Evolutionary conservation across 2,329 filamentous ascomycete species (phyloP).

Genomic region (Xylaria multiplex): DNA sequence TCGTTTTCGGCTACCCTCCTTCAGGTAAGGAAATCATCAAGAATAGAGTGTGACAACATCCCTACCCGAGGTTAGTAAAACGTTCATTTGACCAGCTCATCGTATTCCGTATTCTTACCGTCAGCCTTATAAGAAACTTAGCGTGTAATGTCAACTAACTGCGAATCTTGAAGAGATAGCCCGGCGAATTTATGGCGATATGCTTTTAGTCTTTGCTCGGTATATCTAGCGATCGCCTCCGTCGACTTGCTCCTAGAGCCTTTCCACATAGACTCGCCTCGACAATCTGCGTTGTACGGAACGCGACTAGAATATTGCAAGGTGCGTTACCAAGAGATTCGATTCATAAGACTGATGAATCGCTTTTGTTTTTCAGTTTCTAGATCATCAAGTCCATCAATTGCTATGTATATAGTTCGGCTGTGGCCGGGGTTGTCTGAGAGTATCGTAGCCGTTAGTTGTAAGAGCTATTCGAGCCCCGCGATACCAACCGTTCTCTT

Average conservation of each 20-base stretch:
- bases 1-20: too few species aligned
- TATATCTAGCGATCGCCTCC: constrained; percentile 19
- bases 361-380: constrained; percentile 19
- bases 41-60: constrained; percentile 1
- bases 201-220: constrained; percentile 14
- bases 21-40: too few species aligned
- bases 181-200: constrained; percentile 16
- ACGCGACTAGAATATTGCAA: constrained; percentile 18
- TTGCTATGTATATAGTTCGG: constrained; percentile 2
- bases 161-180: constrained; percentile 6
- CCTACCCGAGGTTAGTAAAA: constrained; percentile 12
- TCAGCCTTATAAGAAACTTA: constrained; percentile 21
- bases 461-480: constrained; percentile 20
- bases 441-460: not conserved
- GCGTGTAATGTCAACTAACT: constrained; percentile 16
- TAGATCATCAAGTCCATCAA: constrained; percentile 25
- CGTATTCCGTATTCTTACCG: constrained; percentile 1
- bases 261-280: constrained; percentile 10
- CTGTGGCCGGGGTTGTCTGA: constrained; percentile 13
- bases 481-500: constrained; percentile 3
- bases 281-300: constrained; percentile 13
- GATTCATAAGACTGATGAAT: constrained; percentile 16
- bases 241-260: constrained; percentile 6
- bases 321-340: constrained; percentile 9
- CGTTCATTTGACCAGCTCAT: not conserved